Evolutionary conservation across 257 asterid genomes (phyloP), one percentile per base, ranked within the genome.

Genomic region (Rhazya stricta): DNA sequence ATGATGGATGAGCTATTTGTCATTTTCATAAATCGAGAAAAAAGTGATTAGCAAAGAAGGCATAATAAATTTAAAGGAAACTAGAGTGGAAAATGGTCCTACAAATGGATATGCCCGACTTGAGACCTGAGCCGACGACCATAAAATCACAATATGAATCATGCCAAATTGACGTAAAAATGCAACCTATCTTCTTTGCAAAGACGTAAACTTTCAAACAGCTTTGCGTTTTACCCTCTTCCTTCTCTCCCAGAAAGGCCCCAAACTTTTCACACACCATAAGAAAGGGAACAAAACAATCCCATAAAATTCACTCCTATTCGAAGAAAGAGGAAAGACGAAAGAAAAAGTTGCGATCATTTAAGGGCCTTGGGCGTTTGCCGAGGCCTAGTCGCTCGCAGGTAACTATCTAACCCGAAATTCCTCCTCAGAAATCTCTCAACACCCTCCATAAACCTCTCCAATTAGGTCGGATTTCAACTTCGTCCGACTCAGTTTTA

Each of bases 391-490:
- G 96, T 88, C 80, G 96, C 79, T 88, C 81, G 79, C 19, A 39
- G 27, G 94, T 88, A 85, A 84, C 91, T 45, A 73, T 89, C 92
- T 78, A 36, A 72, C 81, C 86, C 81, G 68, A 34, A 53, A 63
- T 65, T 25, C 27, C 21, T 78, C 86, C 84, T 83, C 76, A 57
- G 79, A 67, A 81, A 80, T 84, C 88, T 84, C 88, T 88, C 83
- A 74, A 62, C 78, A 42, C 66, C 54, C 78, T 82, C 78, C 73
- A 9, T 6, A 41, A 78, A 50, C 78, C 66, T 63, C 81, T 81
- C 88, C 83, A 71, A 80, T 89, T 91, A 79, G 96, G 94, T 90
- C 85, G 84, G 81, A 75, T 87, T 85, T 90, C 96, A 56, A 78
- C 79, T 36, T 87, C 90, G 63, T 74, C 82, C 39, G 74, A 78